Base-by-base conservation (phyloP, 2,329 filamentous ascomycete genomes). In the Arachnomyces sp. region DNA sequence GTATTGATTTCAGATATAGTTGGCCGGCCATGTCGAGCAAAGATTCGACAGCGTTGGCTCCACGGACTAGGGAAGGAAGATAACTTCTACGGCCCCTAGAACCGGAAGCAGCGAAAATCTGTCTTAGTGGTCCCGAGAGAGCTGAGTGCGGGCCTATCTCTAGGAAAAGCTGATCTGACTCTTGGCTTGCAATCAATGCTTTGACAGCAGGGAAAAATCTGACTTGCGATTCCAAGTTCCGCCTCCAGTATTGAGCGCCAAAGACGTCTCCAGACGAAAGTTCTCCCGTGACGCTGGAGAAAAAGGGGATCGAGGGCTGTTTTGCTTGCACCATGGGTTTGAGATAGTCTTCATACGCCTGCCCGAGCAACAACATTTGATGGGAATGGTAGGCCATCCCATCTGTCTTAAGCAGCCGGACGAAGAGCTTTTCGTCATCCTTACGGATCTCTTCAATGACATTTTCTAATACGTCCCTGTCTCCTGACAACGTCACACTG, bases 71-170 rank as follows among this genome's bases (percentile, higher is more conserved):
- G 11, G 51, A 50, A 6, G 54, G 42, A 14, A 45, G 17, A 36
- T 58, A 58, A 11, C 35, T 29, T 17, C 47, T 43, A 37, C 46
- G 48, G 9, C 20, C 20, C 20, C 9, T 25, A 3, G 48, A 32
- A 17, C 43, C 34, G 1, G 43, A 34, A 1, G 44, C 28, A 8
- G 47, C 43, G 14, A 53, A 36, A 7, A 51, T 56, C 43, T 59
- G 52, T n/a, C 49, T 33, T 31, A 49, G 44, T 5, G 62, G 61
- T 4, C 56, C 57, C 13, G 53, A 49, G 4, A 65, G 50, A 2
- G 63, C 58, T 7, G 49, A 51, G 38, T 64, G 61, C 3, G 62
- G 61, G 11, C 63, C 63, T 36, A 66, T 40, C 38, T 63, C 60
- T 11, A 61, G 16, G 11, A 48, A 49, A 16, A 46, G 29, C 43